Evolutionary conservation across 495 filamentous ascomycete genomes (phyloP).

Genomic region (Margaritispora aquatica): DNA sequence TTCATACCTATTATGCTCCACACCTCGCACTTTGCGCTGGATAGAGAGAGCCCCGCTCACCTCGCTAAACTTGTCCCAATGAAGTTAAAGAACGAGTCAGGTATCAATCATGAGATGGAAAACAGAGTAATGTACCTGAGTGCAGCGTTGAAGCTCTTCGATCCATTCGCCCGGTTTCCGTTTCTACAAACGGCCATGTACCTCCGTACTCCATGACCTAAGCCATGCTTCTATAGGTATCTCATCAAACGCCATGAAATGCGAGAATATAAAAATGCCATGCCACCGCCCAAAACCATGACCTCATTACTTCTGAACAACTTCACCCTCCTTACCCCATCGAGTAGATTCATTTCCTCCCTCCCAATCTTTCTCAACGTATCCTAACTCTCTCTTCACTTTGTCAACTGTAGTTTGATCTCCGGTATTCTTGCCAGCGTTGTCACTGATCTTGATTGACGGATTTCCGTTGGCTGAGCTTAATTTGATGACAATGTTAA

Average conservation of each 20-base stretch:
- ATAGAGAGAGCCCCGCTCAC: too few species aligned
- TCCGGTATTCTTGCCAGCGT: slow-evolving; percentile 93
- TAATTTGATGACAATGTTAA: slow-evolving; percentile 98
- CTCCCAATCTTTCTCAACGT: slow-evolving; percentile 76
- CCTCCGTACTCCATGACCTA: too few species aligned
- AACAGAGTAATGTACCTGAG: too few species aligned
- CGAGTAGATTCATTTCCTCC: slow-evolving; percentile 77
- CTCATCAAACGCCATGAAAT: neutral
- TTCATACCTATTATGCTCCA: too few species aligned
- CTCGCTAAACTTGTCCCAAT: too few species aligned
- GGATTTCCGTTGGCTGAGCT: slow-evolving; percentile 74
- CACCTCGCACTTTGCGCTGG: too few species aligned
- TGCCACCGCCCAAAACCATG: neutral
- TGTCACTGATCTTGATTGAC: slow-evolving; percentile 94
- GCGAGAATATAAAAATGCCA: neutral
- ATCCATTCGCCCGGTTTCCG: neutral
- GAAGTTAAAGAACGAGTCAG: too few species aligned
- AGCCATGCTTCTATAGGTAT: too few species aligned
- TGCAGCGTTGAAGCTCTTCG: too few species aligned
- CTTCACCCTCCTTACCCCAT: slow-evolving; percentile 47
- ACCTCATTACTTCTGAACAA: neutral
- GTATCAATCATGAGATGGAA: too few species aligned
- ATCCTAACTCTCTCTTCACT: slow-evolving; percentile 81
- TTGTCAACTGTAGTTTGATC: slow-evolving; percentile 68
- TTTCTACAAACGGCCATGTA: neutral